Percentiles rank a stretch among this genome's conserved stretches.
Conservation (phyloP, 2,329 filamentous ascomycete genomes). For the Penicillium sp. region DNA sequence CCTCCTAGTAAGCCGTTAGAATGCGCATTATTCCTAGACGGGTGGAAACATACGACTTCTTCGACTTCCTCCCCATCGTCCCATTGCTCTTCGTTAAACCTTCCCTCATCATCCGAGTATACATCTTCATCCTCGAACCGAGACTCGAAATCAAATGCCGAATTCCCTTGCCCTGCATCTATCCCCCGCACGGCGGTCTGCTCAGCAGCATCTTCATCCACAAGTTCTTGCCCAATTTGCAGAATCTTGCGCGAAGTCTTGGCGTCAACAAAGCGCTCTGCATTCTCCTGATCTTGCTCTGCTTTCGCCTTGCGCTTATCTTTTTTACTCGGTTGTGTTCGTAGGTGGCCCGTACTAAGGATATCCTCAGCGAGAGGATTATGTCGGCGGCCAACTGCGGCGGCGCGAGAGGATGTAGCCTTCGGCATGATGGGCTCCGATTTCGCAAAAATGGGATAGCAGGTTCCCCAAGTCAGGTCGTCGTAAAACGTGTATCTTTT, state of each 20-base stretch:
- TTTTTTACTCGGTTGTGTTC: constrained; percentile 75
- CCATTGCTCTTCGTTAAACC: constrained; percentile 68
- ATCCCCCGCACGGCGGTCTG: constrained; percentile 40
- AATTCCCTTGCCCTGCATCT: constrained; percentile 55
- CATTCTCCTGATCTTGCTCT: constrained; percentile 62
- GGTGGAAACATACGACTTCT: constrained; percentile 41
- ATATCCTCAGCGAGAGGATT: constrained; percentile 92
- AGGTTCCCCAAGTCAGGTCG: not conserved
- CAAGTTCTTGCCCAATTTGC: constrained; percentile 84
- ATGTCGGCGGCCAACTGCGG: constrained; percentile 71
- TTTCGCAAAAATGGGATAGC: not conserved
- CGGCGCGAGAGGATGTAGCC: constrained; percentile 62
- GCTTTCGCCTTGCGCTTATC: constrained; percentile 64
- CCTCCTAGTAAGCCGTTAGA: constrained; percentile 58
- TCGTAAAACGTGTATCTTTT: not conserved
- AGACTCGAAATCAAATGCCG: constrained; percentile 79
- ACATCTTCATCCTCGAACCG: constrained; percentile 65
- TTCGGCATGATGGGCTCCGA: constrained; percentile 72
- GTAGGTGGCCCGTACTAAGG: constrained; percentile 69
- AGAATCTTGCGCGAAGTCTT: constrained; percentile 88
- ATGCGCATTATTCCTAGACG: not conserved
- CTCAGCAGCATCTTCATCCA: constrained; percentile 75
- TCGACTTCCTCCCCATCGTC: constrained; percentile 75
- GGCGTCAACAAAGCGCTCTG: constrained; percentile 79
- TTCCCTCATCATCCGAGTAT: constrained; percentile 57